These are phyloP conservation scores for Tricholomella constricta DNA, from an alignment of 768 basidiomycete genomes.

Conservation along the genomic window DNA sequence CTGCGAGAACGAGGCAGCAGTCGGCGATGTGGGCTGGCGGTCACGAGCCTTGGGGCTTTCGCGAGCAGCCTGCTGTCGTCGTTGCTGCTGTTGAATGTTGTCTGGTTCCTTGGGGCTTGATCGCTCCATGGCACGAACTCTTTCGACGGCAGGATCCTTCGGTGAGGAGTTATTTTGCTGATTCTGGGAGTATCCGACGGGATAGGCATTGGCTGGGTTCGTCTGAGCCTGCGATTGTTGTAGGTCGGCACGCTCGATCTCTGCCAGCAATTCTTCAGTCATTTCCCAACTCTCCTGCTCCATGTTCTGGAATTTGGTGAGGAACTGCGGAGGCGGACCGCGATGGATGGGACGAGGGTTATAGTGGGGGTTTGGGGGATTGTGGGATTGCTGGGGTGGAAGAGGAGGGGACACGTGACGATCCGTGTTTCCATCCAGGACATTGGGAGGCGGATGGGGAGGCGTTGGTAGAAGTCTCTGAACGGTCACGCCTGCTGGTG, in stretches of 20 bases:
- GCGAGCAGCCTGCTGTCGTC: conserved; percentile 42
- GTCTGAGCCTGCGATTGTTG: conserved; percentile 56
- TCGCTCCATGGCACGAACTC: conserved; percentile 53
- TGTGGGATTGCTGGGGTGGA: conserved; percentile 31
- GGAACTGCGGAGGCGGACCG: conserved; percentile 54
- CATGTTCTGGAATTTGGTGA: conserved; percentile 52
- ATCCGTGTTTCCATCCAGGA: conserved; percentile 30
- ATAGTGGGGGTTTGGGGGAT: conserved; percentile 48
- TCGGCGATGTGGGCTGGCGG: conserved; percentile 47
- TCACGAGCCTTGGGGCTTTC: conserved; percentile 48
- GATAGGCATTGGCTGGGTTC: conserved; percentile 33
- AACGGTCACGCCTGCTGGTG: conserved; percentile 35
- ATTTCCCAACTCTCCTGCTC: conserved; percentile 62
- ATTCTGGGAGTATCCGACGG: conserved; percentile 26
- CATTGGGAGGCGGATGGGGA: conserved; percentile 41
- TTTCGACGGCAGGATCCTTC: conserved; percentile 56
- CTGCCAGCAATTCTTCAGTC: conserved; percentile 69
- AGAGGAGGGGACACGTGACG: conserved; percentile 37
- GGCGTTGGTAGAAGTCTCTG: conserved; percentile 44
- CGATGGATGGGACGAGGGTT: conserved; percentile 68
- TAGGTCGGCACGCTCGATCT: conserved; percentile 72
- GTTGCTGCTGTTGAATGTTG: conserved; percentile 32
- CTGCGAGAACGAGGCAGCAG: conserved; percentile 35
- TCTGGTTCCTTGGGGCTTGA: conserved; percentile 59
- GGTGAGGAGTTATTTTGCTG: conserved; percentile 44